A percentile compares a stretch with the other conserved stretches of the same genome.
These are phyloP conservation scores for Saccharomycopsis hybrid DNA, from an alignment of 1,139 yeast genomes.

Conservation along the genomic window DNA sequence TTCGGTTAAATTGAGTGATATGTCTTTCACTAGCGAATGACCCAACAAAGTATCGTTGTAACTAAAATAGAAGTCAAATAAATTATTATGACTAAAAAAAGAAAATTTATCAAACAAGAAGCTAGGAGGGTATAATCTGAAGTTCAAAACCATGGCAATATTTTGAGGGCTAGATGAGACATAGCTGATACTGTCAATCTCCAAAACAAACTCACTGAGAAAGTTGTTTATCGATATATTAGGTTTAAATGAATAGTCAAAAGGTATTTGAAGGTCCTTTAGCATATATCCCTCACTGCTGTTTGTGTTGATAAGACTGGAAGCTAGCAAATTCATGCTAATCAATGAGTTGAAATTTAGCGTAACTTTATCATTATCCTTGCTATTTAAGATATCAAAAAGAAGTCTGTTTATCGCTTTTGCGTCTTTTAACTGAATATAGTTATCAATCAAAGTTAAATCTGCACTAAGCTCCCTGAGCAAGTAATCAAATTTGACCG, in stretches of 20 bases:
- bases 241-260: neutral
- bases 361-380: neutral
- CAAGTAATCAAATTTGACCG: conserved; percentile 1
- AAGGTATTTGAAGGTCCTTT: neutral
- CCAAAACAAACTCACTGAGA: neutral
- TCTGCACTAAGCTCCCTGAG: neutral
- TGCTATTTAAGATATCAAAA: no score
- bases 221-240: neutral
- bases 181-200: conserved; percentile 10
- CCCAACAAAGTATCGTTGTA: conserved; percentile 13
- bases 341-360: neutral
- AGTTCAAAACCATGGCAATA: conserved; percentile 5
- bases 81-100: conserved; percentile 1
- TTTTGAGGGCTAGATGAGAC: conserved; percentile 10
- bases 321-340: no score
- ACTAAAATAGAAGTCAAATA: conserved; percentile 8
- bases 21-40: conserved; percentile 6
- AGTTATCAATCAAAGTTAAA: neutral
- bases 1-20: conserved; percentile 9
- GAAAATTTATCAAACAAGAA: neutral
- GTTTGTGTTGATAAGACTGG: no score
- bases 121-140: conserved; percentile 7
- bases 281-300: neutral
- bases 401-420: neutral
- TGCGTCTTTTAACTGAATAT: neutral